Percentiles rank a stretch among this genome's conserved stretches.
These are phyloP conservation scores for Suhomyces prunicola DNA, from an alignment of 805 yeast species.

Conservation along the genomic window DNA sequence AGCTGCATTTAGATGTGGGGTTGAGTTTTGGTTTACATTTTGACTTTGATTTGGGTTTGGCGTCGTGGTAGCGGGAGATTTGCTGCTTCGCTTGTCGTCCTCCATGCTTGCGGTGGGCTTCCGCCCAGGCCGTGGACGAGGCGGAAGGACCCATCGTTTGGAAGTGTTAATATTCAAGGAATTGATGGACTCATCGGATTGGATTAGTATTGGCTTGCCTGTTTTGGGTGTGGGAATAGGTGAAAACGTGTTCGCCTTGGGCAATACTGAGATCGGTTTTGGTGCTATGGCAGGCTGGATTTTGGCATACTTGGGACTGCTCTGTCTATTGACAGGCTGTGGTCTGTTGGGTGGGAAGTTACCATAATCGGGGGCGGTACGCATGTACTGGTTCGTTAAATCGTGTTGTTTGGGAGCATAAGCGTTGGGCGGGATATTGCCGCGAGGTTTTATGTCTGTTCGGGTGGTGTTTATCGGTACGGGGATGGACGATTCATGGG, in stretches of 20 bases:
- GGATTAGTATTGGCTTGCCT: constrained; percentile 14
- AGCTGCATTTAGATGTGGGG: background rate
- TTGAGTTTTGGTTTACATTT: background rate
- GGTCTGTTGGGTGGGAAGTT: background rate
- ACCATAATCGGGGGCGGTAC: background rate
- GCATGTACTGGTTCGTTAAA: background rate
- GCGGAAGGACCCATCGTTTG: constrained; percentile 40
- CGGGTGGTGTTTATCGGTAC: background rate
- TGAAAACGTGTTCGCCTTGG: constrained; percentile 22
- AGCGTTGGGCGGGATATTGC: background rate
- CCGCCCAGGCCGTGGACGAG: constrained; percentile 41
- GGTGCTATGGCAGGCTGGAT: constrained; percentile 41
- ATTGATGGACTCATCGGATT: constrained; percentile 9
- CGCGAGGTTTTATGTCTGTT: background rate
- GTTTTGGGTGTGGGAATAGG: constrained; percentile 15
- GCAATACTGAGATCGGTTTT: constrained; percentile 30
- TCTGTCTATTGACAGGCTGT: background rate
- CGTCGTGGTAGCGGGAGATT: background rate
- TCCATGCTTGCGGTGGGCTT: constrained; percentile 24
- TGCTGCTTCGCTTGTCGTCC: background rate
- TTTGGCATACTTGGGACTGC: constrained; percentile 26
- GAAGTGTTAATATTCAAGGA: constrained; percentile 35
- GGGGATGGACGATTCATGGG: background rate
- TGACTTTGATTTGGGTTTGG: background rate
- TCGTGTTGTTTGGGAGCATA: background rate